Evolutionary conservation across 495 filamentous ascomycete species (phyloP).

Genomic region (Talaromyces stipitatus): DNA sequence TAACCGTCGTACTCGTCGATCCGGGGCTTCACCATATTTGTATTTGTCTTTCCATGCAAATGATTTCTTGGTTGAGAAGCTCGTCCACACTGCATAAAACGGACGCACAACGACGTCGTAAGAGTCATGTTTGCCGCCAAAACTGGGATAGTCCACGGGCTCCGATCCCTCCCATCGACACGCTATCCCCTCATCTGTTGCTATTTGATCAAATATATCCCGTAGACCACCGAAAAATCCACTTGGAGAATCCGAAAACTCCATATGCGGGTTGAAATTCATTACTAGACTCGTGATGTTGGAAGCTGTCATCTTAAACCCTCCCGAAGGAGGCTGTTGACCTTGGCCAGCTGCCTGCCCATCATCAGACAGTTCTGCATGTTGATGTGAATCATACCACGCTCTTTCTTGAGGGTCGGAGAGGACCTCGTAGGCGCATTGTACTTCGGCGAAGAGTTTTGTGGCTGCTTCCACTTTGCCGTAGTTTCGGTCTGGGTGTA

Average conservation of each 20-base stretch:
- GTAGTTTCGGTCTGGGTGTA: conserved; percentile 93
- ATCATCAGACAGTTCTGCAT: conserved; percentile 65
- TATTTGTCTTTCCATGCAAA: conserved; percentile 88
- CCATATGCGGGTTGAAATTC: conserved; percentile 66
- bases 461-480: conserved; percentile 79
- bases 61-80: conserved; percentile 74
- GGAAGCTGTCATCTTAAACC: conserved; percentile 56
- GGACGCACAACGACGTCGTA: conserved; percentile 64
- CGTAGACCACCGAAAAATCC: conserved; percentile 80
- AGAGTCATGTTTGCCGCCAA: conserved; percentile 60
- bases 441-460: conserved; percentile 78
- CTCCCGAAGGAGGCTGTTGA: neutral
- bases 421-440: conserved; percentile 88
- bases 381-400: conserved; percentile 95
- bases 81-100: conserved; percentile 78
- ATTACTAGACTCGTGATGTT: conserved; percentile 68
- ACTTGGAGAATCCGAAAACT: conserved; percentile 63
- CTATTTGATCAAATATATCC: conserved; percentile 69
- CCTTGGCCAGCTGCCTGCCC: conserved; percentile 6
- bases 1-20: conserved; percentile 70
- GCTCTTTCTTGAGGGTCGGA: conserved; percentile 92
- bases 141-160: conserved; percentile 62
- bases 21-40: conserved; percentile 74
- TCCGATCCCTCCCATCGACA: conserved; percentile 58
- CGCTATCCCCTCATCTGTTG: conserved; percentile 69